Evolutionary conservation across 2,329 filamentous ascomycete species (phyloP).

Genomic region (Cryoendolithus antarcticus): DNA sequence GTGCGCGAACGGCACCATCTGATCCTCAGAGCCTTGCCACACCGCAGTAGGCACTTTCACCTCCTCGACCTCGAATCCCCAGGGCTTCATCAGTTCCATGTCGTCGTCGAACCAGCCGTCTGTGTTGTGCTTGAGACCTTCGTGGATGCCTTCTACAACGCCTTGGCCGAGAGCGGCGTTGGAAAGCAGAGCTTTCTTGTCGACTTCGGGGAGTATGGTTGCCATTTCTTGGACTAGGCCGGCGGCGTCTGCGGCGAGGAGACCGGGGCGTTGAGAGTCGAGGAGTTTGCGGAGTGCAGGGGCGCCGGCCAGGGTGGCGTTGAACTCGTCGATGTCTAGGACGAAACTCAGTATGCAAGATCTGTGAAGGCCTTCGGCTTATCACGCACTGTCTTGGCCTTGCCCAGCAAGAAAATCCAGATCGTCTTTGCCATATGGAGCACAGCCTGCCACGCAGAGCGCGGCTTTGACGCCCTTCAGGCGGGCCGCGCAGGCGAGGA

Average conservation of each 20-base stretch:
- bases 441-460: slow-evolving; percentile 8
- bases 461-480: slow-evolving; percentile 6
- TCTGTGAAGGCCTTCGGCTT: background rate
- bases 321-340: slow-evolving; percentile 10
- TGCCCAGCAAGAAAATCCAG: slow-evolving; percentile 11
- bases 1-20: slow-evolving; percentile 15
- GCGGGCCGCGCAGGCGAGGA: slow-evolving; percentile 9
- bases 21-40: slow-evolving; percentile 15
- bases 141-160: slow-evolving; percentile 3
- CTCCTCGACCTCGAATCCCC: slow-evolving; percentile 15
- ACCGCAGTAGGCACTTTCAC: slow-evolving; percentile 13
- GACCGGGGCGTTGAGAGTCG: slow-evolving; percentile 2
- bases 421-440: slow-evolving; percentile 9
- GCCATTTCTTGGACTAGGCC: slow-evolving; percentile 6
- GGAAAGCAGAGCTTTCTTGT: slow-evolving; percentile 6
- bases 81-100: slow-evolving; percentile 11
- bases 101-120: slow-evolving; percentile 19
- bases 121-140: slow-evolving; percentile 8
- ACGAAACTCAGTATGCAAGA: background rate
- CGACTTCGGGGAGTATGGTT: slow-evolving; percentile 8
- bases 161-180: slow-evolving; percentile 4
- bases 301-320: slow-evolving; percentile 9
- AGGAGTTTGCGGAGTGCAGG: slow-evolving; percentile 4
- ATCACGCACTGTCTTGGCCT: slow-evolving; percentile 10
- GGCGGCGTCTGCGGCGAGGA: slow-evolving; percentile 8